A percentile compares a stretch with the other conserved stretches of the same genome.
Evolutionary conservation across 495 filamentous ascomycete genomes (phyloP).

Genomic region (Thermochaetoides thermophila): DNA sequence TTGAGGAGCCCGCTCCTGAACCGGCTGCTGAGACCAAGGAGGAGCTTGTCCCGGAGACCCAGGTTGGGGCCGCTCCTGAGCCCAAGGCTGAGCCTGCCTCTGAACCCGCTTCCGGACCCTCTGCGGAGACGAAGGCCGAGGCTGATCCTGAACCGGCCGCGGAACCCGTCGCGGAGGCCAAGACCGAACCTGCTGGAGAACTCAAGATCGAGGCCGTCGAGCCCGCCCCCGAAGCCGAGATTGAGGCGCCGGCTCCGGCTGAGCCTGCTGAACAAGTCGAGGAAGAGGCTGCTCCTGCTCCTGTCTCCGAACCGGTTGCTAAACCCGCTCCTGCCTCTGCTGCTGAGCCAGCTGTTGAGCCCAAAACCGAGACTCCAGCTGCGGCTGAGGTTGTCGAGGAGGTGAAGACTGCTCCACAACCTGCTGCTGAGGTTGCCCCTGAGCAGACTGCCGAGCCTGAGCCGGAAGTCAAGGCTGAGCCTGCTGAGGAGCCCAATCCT

Average conservation of each 20-base stretch:
- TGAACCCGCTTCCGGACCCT: conserved; percentile 1
- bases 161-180: conserved; percentile 16
- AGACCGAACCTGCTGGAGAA: no score
- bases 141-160: conserved; percentile 3
- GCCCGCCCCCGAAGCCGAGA: conserved; percentile 12
- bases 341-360: not conserved
- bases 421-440: not conserved
- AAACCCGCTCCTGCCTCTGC: conserved; percentile 5
- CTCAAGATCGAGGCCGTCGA: conserved; percentile 6
- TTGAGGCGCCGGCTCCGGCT: not conserved
- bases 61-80: conserved; percentile 12
- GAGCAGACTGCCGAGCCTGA: not conserved
- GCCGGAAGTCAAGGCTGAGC: not conserved
- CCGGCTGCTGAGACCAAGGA: no score
- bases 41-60: conserved; percentile 6
- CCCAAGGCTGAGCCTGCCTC: conserved; percentile 4
- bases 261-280: conserved; percentile 1
- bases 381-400: not conserved
- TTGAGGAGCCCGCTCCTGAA: no score
- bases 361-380: not conserved
- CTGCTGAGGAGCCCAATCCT: not conserved
- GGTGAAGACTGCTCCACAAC: no score
- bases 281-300: conserved; percentile 3
- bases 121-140: conserved; percentile 1
- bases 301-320: conserved; percentile 1